Percentiles rank a stretch among this genome's conserved stretches.
Evolutionary conservation across 1,284 basidiomycete genomes (phyloP).

Genomic region (Agroathelia rolfsii): DNA sequence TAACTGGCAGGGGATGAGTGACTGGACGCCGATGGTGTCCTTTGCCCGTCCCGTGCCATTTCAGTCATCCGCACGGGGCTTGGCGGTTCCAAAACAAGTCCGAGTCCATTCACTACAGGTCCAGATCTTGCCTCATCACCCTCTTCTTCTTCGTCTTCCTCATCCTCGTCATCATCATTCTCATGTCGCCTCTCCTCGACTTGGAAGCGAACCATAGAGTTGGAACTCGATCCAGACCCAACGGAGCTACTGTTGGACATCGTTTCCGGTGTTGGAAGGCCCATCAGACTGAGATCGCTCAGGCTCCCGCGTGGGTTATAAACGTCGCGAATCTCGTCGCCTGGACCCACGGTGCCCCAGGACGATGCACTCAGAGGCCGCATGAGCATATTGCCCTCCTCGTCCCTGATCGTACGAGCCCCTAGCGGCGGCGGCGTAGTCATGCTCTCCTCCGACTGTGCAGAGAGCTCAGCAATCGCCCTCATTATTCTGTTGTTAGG

Average conservation of each 20-base stretch:
- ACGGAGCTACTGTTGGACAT: too few relatives aligned
- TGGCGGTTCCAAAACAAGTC: too few relatives aligned
- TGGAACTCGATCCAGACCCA: constrained; percentile 17
- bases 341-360: constrained; percentile 21
- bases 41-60: too few relatives aligned
- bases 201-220: constrained; percentile 14
- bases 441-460: too few relatives aligned
- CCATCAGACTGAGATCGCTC: constrained; percentile 20
- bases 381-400: background rate
- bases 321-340: constrained; percentile 13
- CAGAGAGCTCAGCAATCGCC: background rate
- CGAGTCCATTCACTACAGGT: too few relatives aligned
- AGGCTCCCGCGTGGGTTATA: too few relatives aligned
- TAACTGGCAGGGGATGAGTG: too few relatives aligned
- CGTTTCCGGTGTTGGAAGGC: constrained; percentile 23
- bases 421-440: too few relatives aligned
- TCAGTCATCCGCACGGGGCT: too few relatives aligned
- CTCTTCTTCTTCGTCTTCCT: constrained; percentile 11
- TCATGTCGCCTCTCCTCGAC: constrained; percentile 13
- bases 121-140: constrained; percentile 3
- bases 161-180: constrained; percentile 9
- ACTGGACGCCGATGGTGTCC: too few relatives aligned
- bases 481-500: background rate
- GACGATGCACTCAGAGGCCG: constrained; percentile 19
- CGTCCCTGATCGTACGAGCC: background rate